These are phyloP conservation scores for Mycosarcoma maydis DNA, from an alignment of 1,284 basidiomycete genomes.

Conservation along the genomic window DNA sequence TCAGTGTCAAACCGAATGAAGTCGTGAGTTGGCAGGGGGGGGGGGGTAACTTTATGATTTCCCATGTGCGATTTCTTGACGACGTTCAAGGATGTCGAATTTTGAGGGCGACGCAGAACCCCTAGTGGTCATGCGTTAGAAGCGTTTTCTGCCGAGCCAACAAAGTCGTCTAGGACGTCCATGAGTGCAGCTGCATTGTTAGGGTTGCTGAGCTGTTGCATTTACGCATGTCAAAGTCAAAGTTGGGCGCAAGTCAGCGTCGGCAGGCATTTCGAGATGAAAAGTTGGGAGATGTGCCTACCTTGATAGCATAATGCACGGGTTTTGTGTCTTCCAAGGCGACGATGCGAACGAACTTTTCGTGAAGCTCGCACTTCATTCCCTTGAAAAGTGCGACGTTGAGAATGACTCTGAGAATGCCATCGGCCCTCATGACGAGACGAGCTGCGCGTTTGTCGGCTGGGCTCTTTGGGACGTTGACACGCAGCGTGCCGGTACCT, in stretches of 20 bases:
- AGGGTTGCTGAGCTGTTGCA: slow-evolving; percentile 36
- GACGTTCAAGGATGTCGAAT: neutral
- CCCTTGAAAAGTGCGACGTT: slow-evolving; percentile 87
- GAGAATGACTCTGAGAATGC: slow-evolving; percentile 82
- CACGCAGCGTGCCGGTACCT: slow-evolving; percentile 81
- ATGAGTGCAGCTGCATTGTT: slow-evolving; percentile 48
- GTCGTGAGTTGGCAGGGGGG: too few relatives aligned
- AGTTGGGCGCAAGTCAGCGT: neutral
- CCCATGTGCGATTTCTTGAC: neutral
- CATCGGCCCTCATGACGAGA: slow-evolving; percentile 93
- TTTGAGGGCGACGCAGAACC: too few relatives aligned
- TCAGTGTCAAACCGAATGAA: too few relatives aligned
- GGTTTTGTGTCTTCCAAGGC: slow-evolving; percentile 60
- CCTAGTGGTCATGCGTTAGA: slow-evolving; percentile 24
- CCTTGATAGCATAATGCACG: slow-evolving; percentile 61
- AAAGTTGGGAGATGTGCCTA: slow-evolving; percentile 18
- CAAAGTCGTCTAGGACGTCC: slow-evolving; percentile 46
- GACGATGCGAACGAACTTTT: slow-evolving; percentile 62
- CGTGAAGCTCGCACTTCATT: slow-evolving; percentile 81
- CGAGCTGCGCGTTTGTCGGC: slow-evolving; percentile 77
- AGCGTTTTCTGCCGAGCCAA: slow-evolving; percentile 11
- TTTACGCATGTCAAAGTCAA: too few relatives aligned
- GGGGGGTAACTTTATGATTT: neutral
- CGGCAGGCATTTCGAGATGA: too few relatives aligned
- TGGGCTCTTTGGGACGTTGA: slow-evolving; percentile 74